Evolutionary conservation across 176 grass and related monocot species (phyloP), one percentile per base, ranked within the genome.

Genomic region (Neostapfia colusana): DNA sequence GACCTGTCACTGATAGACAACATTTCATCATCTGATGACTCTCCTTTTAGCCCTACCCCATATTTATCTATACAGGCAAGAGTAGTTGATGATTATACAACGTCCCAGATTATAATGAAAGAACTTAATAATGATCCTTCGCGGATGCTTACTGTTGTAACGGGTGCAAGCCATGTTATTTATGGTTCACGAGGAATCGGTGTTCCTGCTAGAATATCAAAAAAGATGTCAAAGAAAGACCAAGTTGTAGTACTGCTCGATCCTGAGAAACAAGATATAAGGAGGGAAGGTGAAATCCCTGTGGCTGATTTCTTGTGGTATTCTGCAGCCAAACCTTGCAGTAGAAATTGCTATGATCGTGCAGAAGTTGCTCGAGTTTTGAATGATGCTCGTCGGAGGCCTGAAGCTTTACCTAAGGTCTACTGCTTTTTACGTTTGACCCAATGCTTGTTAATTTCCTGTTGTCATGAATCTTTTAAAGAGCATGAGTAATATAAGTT

Each of bases 281-380:
- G 95, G 68, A 89, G 76, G 69, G 91, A 94, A 83, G 91, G 95
- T 89, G 85, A 98, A 89, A 81, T 88, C 11, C 91, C 91, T 63
- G 48, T 92, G 48, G 91, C 89, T 85, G 95, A 98, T 80, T 98
- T 92, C 81, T 91, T 98, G 58, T 98, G 95, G 95, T 98, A 98
- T 73, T 93, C 95, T 45, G 91, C 89, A 34, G 87, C 91, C 37
- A 98, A 98, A 76, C 79, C 80, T 83, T 98, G 95, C 87, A 98
- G 61, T 56, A 89, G 91, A 92, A 98, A 98, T 81, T 98, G 95
- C 77, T 98, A 94, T 80, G 95, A 98, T 77, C 91, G 91, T 74
- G 95, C 87, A 5, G 95, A 98, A 87, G 93, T 98, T 84, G 89
- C 95, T 73, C 84, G 87, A 72, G 89, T 98, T 76, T 94, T 98